These are phyloP conservation scores for Ustilago shanxiensis DNA, from an alignment of 1,284 basidiomycete species.

Conservation along the genomic window DNA sequence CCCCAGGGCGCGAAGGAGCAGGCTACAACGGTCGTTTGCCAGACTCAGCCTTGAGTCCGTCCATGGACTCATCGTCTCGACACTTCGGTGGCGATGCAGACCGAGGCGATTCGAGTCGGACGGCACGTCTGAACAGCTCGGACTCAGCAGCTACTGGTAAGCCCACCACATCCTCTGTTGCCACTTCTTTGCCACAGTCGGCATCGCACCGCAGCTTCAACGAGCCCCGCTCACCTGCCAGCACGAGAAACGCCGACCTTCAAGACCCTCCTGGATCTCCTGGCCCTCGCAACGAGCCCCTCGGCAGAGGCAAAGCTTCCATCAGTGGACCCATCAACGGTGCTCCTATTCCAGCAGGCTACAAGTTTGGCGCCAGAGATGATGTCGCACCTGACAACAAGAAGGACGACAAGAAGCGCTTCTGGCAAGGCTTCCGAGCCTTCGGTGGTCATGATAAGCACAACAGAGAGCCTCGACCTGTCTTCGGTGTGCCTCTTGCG, in stretches of 20 bases:
- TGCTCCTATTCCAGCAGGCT: slow-evolving; percentile 85
- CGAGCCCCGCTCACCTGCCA: slow-evolving; percentile 42
- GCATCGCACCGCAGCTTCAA: slow-evolving; percentile 44
- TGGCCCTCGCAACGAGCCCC: slow-evolving; percentile 28
- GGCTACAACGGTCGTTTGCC: slow-evolving; percentile 22
- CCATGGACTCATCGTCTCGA: slow-evolving; percentile 20
- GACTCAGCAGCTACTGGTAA: slow-evolving; percentile 37
- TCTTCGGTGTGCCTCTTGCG: slow-evolving; percentile 89
- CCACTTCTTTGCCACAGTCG: slow-evolving; percentile 30
- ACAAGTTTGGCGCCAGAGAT: slow-evolving; percentile 77
- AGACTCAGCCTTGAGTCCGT: slow-evolving; percentile 34
- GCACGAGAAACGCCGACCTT: slow-evolving; percentile 18
- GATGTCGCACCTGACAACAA: slow-evolving; percentile 31
- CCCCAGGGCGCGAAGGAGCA: slow-evolving; percentile 20
- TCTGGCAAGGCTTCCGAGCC: slow-evolving; percentile 63
- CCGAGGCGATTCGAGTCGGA: slow-evolving; percentile 19
- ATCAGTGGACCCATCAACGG: slow-evolving; percentile 91
- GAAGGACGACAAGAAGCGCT: slow-evolving; percentile 66
- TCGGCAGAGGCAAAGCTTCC: slow-evolving; percentile 72
- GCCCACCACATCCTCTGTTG: slow-evolving; percentile 20
- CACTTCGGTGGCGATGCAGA: slow-evolving; percentile 19
- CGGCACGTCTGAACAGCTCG: slow-evolving; percentile 30
- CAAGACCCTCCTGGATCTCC: slow-evolving; percentile 47
- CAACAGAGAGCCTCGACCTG: slow-evolving; percentile 71
- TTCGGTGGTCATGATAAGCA: slow-evolving; percentile 50